These are phyloP conservation scores for Malus hybrid DNA, from an alignment of 331 rosid species.

Conservation along the genomic window DNA sequence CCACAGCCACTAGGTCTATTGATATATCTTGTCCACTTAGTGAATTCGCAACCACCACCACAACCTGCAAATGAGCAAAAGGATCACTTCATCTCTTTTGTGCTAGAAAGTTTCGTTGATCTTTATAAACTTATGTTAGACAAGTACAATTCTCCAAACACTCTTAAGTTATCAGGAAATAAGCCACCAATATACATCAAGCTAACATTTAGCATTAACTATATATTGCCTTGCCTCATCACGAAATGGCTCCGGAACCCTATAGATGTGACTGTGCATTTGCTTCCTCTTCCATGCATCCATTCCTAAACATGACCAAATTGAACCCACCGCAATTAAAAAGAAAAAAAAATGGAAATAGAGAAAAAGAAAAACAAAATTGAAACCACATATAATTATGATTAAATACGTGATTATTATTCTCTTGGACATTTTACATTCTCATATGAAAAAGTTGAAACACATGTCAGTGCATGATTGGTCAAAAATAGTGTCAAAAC, in stretches of 20 bases:
- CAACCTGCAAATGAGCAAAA: constrained; percentile 27
- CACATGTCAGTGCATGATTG: too few relatives aligned
- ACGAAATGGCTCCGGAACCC: constrained; percentile 13
- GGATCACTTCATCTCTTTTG: neutral
- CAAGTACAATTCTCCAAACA: too few relatives aligned
- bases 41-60: constrained; percentile 79
- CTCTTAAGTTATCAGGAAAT: too few relatives aligned
- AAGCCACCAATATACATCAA: too few relatives aligned
- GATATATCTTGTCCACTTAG: constrained; percentile 85
- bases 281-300: constrained; percentile 80
- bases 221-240: constrained; percentile 24
- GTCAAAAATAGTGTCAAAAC: too few relatives aligned
- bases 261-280: constrained; percentile 68
- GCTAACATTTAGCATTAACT: too few relatives aligned
- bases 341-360: constrained; percentile 4
- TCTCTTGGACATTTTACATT: too few relatives aligned
- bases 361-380: neutral
- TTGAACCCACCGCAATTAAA: neutral
- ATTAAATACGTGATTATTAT: neutral
- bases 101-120: neutral
- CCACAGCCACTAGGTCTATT: constrained; percentile 66
- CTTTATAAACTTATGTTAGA: neutral
- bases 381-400: too few relatives aligned
- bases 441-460: too few relatives aligned
- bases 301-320: constrained; percentile 44